phyloP scores from a whole-genome alignment of 2,329 filamentous ascomycete species.

The Monilinia fructigena region DNA sequence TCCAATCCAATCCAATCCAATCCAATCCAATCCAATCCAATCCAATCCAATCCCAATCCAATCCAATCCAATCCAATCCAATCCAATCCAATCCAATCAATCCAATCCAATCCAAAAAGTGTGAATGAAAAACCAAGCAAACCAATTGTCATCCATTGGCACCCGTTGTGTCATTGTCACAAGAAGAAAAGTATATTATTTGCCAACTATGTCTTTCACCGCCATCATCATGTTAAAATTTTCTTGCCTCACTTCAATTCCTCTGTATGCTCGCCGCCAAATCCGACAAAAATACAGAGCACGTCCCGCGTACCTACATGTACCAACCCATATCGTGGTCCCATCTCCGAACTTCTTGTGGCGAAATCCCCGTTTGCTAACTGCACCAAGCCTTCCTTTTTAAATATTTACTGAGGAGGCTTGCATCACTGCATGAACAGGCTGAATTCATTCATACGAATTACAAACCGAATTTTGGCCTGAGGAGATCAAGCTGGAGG shows the following conservation, averaged over 20 bases:
- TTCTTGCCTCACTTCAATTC: neutral
- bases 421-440: constrained; percentile 10
- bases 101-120: too few species aligned
- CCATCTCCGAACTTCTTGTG: neutral
- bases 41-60: too few species aligned
- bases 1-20: too few species aligned
- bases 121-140: constrained; percentile 7
- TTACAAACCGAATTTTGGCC: neutral
- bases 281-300: constrained; percentile 8
- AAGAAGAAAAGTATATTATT: too few species aligned
- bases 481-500: neutral
- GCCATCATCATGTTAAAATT: neutral
- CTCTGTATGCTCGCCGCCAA: constrained; percentile 1
- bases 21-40: too few species aligned
- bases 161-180: too few species aligned
- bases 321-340: neutral
- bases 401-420: neutral
- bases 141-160: too few species aligned
- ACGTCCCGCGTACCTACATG: constrained; percentile 18
- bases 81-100: too few species aligned
- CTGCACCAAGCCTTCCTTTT: constrained; percentile 2
- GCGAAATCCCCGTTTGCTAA: neutral
- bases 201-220: constrained; percentile 10
- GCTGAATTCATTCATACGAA: constrained; percentile 7
- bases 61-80: too few species aligned